Evolutionary conservation across 495 filamentous ascomycete genomes (phyloP).

Genomic region (Lasiosphaeris hirsuta): DNA sequence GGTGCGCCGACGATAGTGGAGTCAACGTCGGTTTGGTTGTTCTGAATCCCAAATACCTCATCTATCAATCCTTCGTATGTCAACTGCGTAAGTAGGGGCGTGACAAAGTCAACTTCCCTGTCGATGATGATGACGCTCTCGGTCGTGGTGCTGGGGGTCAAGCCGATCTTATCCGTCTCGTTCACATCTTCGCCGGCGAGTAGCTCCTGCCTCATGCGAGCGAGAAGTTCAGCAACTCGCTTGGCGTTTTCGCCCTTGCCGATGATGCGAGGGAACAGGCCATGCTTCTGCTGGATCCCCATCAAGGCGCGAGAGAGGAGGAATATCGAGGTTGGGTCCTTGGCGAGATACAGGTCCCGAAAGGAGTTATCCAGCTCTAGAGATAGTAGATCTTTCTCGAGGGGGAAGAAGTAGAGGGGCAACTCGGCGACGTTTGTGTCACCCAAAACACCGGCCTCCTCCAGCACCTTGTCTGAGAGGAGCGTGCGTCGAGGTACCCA

Average conservation of each 20-base stretch:
- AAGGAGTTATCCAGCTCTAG: constrained; percentile 87
- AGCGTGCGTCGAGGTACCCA: constrained; percentile 90
- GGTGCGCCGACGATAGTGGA: constrained; percentile 80
- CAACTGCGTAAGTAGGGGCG: constrained; percentile 85
- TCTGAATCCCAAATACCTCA: constrained; percentile 84
- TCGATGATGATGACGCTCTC: constrained; percentile 94
- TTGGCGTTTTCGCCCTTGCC: constrained; percentile 96
- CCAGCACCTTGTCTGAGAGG: constrained; percentile 85
- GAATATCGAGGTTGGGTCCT: constrained; percentile 87
- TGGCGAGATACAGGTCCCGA: constrained; percentile 79
- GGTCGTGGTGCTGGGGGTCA: constrained; percentile 81
- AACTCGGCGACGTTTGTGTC: constrained; percentile 86
- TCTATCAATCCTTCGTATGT: constrained; percentile 97
- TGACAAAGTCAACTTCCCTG: constrained; percentile 89
- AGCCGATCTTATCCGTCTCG: constrained; percentile 59
- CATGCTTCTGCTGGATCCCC: constrained; percentile 86
- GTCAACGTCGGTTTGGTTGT: constrained; percentile 91
- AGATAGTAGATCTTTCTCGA: constrained; percentile 88
- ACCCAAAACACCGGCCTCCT: constrained; percentile 89
- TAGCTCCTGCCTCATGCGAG: constrained; percentile 88
- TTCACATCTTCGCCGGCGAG: constrained; percentile 71
- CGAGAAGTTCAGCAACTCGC: constrained; percentile 80
- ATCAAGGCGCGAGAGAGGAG: constrained; percentile 90
- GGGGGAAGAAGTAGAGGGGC: constrained; percentile 81
- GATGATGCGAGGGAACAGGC: constrained; percentile 90